Evolutionary conservation across 2,329 filamentous ascomycete species (phyloP), one percentile per base, ranked within the genome.

Genomic region (Arthrocladium fulminans): DNA sequence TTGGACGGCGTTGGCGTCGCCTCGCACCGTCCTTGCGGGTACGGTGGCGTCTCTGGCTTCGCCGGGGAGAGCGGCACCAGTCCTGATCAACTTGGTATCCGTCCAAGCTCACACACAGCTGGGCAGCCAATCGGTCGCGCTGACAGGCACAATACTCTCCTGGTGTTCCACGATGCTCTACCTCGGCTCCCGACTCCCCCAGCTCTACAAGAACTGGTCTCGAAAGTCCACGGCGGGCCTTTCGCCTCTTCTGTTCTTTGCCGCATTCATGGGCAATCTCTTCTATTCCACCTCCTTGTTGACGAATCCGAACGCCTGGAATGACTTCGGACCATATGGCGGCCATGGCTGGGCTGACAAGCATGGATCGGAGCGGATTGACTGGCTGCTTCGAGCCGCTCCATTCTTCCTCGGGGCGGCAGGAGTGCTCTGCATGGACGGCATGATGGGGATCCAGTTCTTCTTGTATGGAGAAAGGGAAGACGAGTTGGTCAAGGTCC

Each of bases 341-440:
- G 68, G 71, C 6, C 72, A 76, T 41, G 78, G 78, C 48, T 83
- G 81, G 79, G 79, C 73, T 2, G 77, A 73, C 8, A 57, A 63
- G 1, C 65, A 73, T 8, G 80, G 80, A 2, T 80, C 72, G 54
- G 65, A 73, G 15, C 69, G 77, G 2, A 53, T 53, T 7, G 71
- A 74, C 42, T 84, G 80, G 80, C 68, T 81, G 7, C 62, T 69
- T 2, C 72, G 74, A 7, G 76, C 79, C 1, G 63, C 74, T 10
- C 81, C 81, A 0, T 84, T 84, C 62, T 83, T 80, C 61, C 69
- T 84, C 0, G 81, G 81, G 4, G 80, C 81, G 4, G 78, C 79
- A 2, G 80, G 81, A 7, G 80, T 83, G 1, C 64, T 84, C 5
- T 67, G 72, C 17, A 68, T 83, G 61, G 81, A 84, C 61, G 79